phyloP scores from a whole-genome alignment of 495 filamentous ascomycete species.

The Neurospora sp. region DNA sequence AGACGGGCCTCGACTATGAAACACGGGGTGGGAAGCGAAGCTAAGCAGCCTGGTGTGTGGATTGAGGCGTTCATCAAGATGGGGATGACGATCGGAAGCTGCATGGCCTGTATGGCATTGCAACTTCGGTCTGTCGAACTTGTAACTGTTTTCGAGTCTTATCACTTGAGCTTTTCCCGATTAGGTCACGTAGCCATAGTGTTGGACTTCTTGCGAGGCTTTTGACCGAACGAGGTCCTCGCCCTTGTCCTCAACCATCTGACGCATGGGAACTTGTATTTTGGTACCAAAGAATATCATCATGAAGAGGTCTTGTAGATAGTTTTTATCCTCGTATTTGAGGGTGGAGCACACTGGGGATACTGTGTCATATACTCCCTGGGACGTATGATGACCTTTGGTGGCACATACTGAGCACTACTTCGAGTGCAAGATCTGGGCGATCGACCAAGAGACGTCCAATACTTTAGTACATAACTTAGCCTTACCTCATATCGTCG shows the following conservation, averaged over 20 bases:
- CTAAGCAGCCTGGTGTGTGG: background rate
- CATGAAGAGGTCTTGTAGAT: background rate
- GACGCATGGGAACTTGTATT: background rate
- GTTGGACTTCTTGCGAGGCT: background rate
- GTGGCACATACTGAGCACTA: background rate
- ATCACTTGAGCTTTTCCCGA: background rate
- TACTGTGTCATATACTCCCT: background rate
- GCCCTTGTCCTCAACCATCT: background rate
- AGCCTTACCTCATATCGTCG: background rate
- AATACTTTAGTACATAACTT: background rate
- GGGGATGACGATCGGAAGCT: background rate
- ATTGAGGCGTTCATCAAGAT: background rate
- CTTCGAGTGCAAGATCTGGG: background rate
- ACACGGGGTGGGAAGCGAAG: background rate
- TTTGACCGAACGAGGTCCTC: background rate
- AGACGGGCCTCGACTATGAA: background rate
- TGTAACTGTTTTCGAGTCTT: background rate
- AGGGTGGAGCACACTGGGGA: background rate
- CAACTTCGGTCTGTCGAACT: background rate
- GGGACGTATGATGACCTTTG: background rate
- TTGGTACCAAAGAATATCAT: background rate
- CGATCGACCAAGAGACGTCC: background rate
- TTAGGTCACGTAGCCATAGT: background rate
- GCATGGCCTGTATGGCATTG: background rate
- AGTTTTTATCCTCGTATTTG: background rate